Evolutionary conservation across 768 basidiomycete genomes (phyloP).

Genomic region (Tricholoma matsutake): DNA sequence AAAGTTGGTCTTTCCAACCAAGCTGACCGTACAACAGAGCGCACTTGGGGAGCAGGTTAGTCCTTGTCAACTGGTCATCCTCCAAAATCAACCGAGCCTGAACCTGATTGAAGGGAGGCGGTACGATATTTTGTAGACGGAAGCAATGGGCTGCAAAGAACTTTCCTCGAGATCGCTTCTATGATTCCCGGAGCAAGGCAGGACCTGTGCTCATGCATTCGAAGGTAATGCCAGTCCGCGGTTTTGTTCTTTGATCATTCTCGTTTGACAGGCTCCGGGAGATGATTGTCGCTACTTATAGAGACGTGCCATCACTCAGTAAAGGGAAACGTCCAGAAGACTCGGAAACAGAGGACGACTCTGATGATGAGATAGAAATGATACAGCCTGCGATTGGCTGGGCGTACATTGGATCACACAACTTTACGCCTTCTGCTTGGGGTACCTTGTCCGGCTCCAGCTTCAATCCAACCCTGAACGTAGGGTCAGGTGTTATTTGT

Average conservation of each 20-base stretch:
- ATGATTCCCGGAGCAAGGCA: conserved; percentile 76
- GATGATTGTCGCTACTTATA: conserved; percentile 69
- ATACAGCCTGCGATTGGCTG: conserved; percentile 56
- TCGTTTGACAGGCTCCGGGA: conserved; percentile 21
- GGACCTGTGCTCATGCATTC: conserved; percentile 90
- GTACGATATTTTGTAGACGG: conserved; percentile 81
- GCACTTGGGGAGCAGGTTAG: conserved; percentile 57
- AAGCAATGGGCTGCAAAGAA: conserved; percentile 68
- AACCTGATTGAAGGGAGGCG: conserved; percentile 57
- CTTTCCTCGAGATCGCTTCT: conserved; percentile 69
- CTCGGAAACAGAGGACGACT: conserved; percentile 37
- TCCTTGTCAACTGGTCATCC: conserved; percentile 9
- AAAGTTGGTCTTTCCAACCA: conserved; percentile 74
- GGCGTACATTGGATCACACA: conserved; percentile 87
- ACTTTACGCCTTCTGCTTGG: conserved; percentile 92
- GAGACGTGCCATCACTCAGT: conserved; percentile 26
- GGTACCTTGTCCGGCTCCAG: conserved; percentile 69
- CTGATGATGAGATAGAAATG: conserved; percentile 38
- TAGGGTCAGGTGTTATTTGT: conserved; percentile 33
- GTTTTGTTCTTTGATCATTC: conserved; percentile 1
- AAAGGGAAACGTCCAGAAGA: conserved; percentile 23
- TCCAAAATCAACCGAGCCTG: neutral
- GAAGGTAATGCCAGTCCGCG: conserved; percentile 53
- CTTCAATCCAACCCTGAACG: conserved; percentile 72
- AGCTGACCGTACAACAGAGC: conserved; percentile 63